phyloP scores from a whole-genome alignment of 345 rosid species.

The Bruguiera sexangula region DNA sequence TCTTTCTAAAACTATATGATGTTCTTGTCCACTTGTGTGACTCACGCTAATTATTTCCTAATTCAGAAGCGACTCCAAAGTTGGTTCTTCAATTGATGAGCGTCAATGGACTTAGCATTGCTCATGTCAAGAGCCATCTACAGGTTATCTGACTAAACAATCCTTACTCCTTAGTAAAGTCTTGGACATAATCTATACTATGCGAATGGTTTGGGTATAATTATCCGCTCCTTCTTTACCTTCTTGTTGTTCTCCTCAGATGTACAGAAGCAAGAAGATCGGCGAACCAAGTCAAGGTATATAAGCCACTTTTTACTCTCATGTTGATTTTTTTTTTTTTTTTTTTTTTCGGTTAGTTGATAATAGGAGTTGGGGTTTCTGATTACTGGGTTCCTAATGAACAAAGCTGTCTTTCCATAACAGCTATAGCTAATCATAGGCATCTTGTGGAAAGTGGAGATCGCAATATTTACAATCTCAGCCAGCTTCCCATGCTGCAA shows the following conservation, averaged over 20 bases:
- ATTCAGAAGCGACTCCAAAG: slow-evolving; percentile 32
- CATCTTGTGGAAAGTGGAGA: slow-evolving; percentile 60
- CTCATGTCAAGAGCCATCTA: slow-evolving; percentile 38
- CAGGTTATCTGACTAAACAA: slow-evolving; percentile 14
- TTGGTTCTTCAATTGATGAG: slow-evolving; percentile 34
- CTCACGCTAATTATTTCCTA: neutral
- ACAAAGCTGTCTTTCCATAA: slow-evolving; percentile 16
- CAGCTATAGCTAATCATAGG: slow-evolving; percentile 57
- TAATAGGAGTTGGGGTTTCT: neutral
- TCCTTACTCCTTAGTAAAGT: too few species aligned
- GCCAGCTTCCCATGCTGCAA: slow-evolving; percentile 77
- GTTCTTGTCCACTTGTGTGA: too few species aligned
- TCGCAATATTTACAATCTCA: slow-evolving; percentile 61
- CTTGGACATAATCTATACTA: too few species aligned
- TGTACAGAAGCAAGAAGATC: slow-evolving; percentile 36
- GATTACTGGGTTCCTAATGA: slow-evolving; percentile 7
- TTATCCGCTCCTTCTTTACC: neutral
- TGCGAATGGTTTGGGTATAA: neutral
- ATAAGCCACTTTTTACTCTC: neutral
- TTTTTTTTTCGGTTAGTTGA: neutral
- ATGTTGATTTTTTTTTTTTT: neutral
- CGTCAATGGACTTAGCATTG: slow-evolving; percentile 36
- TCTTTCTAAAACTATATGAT: neutral
- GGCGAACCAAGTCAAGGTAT: slow-evolving; percentile 29
- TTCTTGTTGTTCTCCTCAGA: slow-evolving; percentile 1